Percentiles rank a stretch among this genome's conserved stretches.
phyloP scores from a whole-genome alignment of 768 basidiomycete genomes.

The Candolleomyces eurysporus region DNA sequence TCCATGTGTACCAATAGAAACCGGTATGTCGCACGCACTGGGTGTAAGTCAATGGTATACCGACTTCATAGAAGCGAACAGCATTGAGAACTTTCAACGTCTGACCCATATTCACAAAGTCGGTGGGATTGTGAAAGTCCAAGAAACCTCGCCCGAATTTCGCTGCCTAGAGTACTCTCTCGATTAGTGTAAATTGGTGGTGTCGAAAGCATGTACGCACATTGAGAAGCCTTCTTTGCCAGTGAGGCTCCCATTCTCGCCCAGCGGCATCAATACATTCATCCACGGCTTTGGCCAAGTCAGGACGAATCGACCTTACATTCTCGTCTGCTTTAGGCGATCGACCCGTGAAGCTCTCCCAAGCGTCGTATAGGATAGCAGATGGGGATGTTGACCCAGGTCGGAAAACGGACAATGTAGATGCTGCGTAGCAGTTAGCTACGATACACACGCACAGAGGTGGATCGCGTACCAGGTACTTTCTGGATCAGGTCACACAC shows the following conservation, averaged over 20 bases:
- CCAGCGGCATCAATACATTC: slow-evolving; percentile 94
- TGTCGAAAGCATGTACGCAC: slow-evolving; percentile 38
- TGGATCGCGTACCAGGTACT: slow-evolving; percentile 65
- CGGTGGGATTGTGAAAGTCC: slow-evolving; percentile 88
- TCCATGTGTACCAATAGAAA: slow-evolving; percentile 1
- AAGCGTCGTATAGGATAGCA: slow-evolving; percentile 90
- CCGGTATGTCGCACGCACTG: slow-evolving; percentile 56
- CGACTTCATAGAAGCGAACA: slow-evolving; percentile 87
- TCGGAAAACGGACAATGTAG: slow-evolving; percentile 79
- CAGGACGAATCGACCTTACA: slow-evolving; percentile 83
- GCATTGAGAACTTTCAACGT: slow-evolving; percentile 93
- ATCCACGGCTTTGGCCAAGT: slow-evolving; percentile 83
- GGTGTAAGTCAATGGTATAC: slow-evolving; percentile 87
- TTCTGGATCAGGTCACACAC: slow-evolving; percentile 90
- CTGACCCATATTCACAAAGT: slow-evolving; percentile 92
- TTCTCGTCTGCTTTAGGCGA: slow-evolving; percentile 93
- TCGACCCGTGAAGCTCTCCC: slow-evolving; percentile 79
- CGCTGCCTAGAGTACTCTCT: slow-evolving; percentile 62
- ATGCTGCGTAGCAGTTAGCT: slow-evolving; percentile 42
- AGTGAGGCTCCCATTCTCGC: slow-evolving; percentile 84
- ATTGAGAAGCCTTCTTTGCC: slow-evolving; percentile 85
- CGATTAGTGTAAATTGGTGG: neutral
- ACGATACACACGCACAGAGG: neutral
- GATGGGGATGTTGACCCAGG: slow-evolving; percentile 92
- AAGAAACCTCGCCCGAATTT: slow-evolving; percentile 94